Evolutionary conservation across 139 green algal species (phyloP), one percentile per base, ranked within the genome.

Genomic region (Nannochloris sp.): DNA sequence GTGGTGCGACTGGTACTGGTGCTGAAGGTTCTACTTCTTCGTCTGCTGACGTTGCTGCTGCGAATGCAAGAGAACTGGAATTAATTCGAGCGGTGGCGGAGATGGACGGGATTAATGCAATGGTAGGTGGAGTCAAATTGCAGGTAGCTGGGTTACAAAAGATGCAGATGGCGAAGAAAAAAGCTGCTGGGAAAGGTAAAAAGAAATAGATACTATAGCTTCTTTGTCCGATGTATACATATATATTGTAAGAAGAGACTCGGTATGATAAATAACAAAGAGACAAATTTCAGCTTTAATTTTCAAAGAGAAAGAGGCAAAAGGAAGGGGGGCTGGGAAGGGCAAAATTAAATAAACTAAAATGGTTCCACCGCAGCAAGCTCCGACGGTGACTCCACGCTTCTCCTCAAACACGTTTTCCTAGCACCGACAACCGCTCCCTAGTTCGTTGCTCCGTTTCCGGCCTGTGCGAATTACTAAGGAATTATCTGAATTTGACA

Each of bases 61-160:
- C 32, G 29, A 34, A 35, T 24, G 27, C 4, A 44, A 35, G 71
- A 0, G 80, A 89, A 68, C 29, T 55, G 44, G 71, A 91, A 30
- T 73, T 95, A 27, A 73, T 96, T 54, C 55, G 77, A 24, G 72
- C 77, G 0, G 67, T 89, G n/a, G 81, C 88, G 2, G 91, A 98
- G 30, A 77, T 70, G 25, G 92, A 98, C 34, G 71, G 85, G 27
- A 86, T 97, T 56, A 82, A 77, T 47, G 67, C 71, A 8, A 89
- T 97, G 76, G 72, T 95, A 29, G 80, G 83, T 37, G 83, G 58
- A n/a, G 91, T 96, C 14, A 95, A 97, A 74, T 37, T 97, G 1
- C 75, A 70, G 58, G 86, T 88, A 71, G 82, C 90, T 0, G 91
- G 91, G 6, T 65, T 97, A 64, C 83, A 86, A 38, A 93, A 96